Evolutionary conservation across 768 basidiomycete species (phyloP).

Genomic region (Agaricus subrufescens): DNA sequence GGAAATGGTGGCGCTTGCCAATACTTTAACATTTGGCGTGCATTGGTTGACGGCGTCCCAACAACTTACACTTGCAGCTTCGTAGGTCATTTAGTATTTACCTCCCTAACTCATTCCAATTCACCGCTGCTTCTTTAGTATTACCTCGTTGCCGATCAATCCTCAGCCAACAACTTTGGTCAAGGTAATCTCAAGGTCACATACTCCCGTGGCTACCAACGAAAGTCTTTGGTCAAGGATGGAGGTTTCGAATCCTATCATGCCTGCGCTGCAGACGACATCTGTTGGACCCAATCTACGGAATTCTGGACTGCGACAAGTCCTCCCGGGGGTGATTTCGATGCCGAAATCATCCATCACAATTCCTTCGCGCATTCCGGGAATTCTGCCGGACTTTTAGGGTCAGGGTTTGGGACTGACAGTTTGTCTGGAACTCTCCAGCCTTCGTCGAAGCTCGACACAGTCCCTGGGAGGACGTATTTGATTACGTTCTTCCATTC

Average conservation of each 20-base stretch:
- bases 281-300: conserved; percentile 35
- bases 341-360: conserved; percentile 43
- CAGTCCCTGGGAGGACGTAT: conserved; percentile 32
- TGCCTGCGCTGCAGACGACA: conserved; percentile 23
- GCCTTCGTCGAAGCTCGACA: conserved; percentile 25
- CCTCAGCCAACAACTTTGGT: conserved; percentile 42
- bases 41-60: conserved; percentile 38
- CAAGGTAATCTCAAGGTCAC: conserved; percentile 42
- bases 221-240: conserved; percentile 33
- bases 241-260: conserved; percentile 40
- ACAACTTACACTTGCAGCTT: conserved; percentile 47
- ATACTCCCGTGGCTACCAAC: conserved; percentile 41
- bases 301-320: conserved; percentile 36
- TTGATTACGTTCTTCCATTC: conserved; percentile 37
- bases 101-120: background rate
- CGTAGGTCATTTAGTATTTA: conserved; percentile 21
- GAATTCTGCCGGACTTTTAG: conserved; percentile 33
- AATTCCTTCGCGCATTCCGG: conserved; percentile 35
- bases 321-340: conserved; percentile 28
- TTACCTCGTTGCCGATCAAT: conserved; percentile 35
- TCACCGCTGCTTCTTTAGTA: conserved; percentile 26
- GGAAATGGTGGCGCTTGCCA: conserved; percentile 38
- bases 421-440: conserved; percentile 33
- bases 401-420: conserved; percentile 36
- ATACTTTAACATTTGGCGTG: conserved; percentile 53